Conservation (phyloP, 805 yeast genomes). For the Suhomyces sp. region DNA sequence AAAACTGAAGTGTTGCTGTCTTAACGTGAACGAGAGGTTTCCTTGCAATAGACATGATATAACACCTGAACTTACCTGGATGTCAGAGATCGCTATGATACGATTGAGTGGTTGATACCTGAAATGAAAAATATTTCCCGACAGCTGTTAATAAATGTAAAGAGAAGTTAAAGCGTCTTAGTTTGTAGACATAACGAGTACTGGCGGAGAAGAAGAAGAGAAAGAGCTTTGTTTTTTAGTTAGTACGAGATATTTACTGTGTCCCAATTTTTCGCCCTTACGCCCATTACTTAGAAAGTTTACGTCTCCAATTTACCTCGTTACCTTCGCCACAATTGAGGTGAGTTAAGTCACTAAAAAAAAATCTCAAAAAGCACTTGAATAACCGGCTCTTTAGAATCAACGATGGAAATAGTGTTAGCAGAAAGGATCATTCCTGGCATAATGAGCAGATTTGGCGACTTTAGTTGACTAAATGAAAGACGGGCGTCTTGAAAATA, state of each 20-base stretch:
- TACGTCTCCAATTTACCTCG: neutral
- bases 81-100: no score
- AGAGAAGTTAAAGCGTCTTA: neutral
- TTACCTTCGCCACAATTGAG: neutral
- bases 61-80: neutral
- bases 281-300: neutral
- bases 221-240: neutral
- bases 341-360: neutral
- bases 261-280: neutral
- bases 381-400: neutral
- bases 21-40: no score
- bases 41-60: neutral
- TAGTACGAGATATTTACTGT: neutral
- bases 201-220: neutral
- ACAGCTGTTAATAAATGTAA: neutral
- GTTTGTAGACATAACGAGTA: neutral
- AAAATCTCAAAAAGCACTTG: neutral
- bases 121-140: no score
- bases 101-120: no score
- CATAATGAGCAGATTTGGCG: neutral
- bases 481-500: neutral
- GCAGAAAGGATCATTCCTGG: neutral
- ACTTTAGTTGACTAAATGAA: neutral
- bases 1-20: neutral
- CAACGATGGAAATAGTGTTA: neutral